These are phyloP conservation scores for Metrosideros polymorpha DNA, from an alignment of 441 rosid genomes.

Conservation along the genomic window DNA sequence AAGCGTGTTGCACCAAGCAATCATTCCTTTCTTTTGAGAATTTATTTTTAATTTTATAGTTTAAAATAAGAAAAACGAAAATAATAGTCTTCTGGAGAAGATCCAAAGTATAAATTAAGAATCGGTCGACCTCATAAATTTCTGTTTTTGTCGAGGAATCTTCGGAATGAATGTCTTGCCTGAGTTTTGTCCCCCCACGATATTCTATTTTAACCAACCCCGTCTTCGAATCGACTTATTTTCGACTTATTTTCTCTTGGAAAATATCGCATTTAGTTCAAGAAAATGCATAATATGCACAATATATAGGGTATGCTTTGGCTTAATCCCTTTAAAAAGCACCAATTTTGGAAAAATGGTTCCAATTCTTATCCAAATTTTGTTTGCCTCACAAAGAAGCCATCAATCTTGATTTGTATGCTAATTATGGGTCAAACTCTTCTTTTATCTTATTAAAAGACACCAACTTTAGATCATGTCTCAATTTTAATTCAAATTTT, in stretches of 20 bases:
- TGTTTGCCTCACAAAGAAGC: background rate
- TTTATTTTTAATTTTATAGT: no score
- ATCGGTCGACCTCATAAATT: rapidly evolving
- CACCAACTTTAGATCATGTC: background rate
- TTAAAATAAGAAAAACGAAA: background rate
- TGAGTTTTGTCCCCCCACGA: background rate
- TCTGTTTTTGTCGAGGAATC: background rate
- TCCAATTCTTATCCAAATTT: background rate
- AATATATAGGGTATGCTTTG: background rate
- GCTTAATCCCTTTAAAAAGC: background rate
- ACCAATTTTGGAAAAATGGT: background rate
- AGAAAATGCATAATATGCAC: background rate
- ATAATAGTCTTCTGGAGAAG: background rate
- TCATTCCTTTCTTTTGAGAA: background rate
- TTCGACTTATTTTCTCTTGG: background rate
- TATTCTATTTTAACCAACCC: background rate
- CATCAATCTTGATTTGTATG: background rate
- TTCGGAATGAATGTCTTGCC: rapidly evolving
- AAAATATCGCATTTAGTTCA: background rate
- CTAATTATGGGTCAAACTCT: background rate
- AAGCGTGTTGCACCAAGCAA: background rate
- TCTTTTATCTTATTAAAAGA: background rate
- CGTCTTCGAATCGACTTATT: background rate
- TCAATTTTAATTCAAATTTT: background rate
- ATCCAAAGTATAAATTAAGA: background rate